Evolutionary conservation across 2,329 filamentous ascomycete species (phyloP), one percentile per base, ranked within the genome.

Genomic region (Corniculantispora saksenae): DNA sequence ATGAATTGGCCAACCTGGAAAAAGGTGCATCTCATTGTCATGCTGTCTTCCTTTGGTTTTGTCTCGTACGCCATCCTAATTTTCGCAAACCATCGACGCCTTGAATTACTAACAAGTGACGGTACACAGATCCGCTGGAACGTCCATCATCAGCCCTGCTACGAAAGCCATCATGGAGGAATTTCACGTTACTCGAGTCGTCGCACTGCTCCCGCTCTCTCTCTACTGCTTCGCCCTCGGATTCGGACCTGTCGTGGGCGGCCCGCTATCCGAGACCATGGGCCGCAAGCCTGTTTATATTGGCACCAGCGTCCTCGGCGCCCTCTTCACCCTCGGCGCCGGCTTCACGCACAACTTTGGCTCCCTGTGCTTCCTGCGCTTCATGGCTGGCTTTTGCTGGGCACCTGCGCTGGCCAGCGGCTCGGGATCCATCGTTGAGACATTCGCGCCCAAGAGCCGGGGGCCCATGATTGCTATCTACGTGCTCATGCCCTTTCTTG

Each of bases 161-260:
- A 71, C 79, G 25, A 55, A 68, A 2, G 75, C 83, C 3, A 71
- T 90, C 7, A 82, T 82, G 75, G 48, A 71, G 0, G 78, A 84
- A 8, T 91, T 91, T 72, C 68, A 79, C 53, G 79, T 89, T 15
- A 81, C 80, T 17, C 79, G 80, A 57, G 88, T 85, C 1, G 79
- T 81, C 9, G 84, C 87, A 0, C 77, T 90, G n/a, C 75, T 90
- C 0, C 84, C 84, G 0, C 73, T 90, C 0, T 83, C 87, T 0
- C 72, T 88, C 7, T 91, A 88, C 72, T 82, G 87, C 7, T 74
- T 89, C 12, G 87, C 86, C 0, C 79, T 90, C 0, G 85, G 78
- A 3, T 77, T 89, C 19, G 88, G 87, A 0, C 88, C 88, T 8
- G 75, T 89, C 58, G 67, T 88, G 17, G 84, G 84, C 12, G 86